Evolutionary conservation across 2,329 filamentous ascomycete species (phyloP), one percentile per base, ranked within the genome.

Genomic region (Cryphonectria japonica): DNA sequence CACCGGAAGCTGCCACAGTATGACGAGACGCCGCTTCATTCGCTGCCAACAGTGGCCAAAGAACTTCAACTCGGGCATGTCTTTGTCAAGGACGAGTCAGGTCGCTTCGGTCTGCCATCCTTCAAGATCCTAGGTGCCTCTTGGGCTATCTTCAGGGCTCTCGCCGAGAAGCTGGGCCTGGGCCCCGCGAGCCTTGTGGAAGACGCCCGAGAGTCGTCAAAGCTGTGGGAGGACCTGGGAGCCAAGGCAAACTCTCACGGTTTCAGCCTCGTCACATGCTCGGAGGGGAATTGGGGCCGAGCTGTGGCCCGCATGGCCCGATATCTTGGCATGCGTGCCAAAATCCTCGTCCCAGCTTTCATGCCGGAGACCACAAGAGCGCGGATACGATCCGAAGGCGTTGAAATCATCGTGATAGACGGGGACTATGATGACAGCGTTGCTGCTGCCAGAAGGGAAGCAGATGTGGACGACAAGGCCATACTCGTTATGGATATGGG

Each of bases 61-160:
- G 84, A 89, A 19, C 78, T 94, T 0, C 86, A 86, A 0, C 80
- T 93, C 14, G 79, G 80, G 0, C 81, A 84, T 6, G 83, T 95
- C 3, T 84, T 90, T 52, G 76, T 94, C 73, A 95, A 95, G 77
- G 88, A 94, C 75, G 92, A 95, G 78, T 89, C 87, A 39, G 83
- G 81, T 68, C 86, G 92, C 6, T 88, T 93, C 52, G 89, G 90
- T 0, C 83, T 95, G 1, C 91, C 91, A 0, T 87, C 92, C 0
- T 95, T 95, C 84, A 96, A 96, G 79, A 92, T 95, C 61, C 85
- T 95, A 0, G 93, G 93, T 29, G 92, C 93, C 0, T 92, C 91
- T 0, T 95, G 92, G 92, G 92, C 88, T 0, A 85, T 87, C 3
- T 91, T 88, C 75, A 85, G 87, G 8, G 87, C 90, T 19, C 76